A percentile compares a stretch with the other conserved stretches of the same genome.
Evolutionary conservation across 305 asterid genomes (phyloP).

Genomic region (Solanum hybrid): DNA sequence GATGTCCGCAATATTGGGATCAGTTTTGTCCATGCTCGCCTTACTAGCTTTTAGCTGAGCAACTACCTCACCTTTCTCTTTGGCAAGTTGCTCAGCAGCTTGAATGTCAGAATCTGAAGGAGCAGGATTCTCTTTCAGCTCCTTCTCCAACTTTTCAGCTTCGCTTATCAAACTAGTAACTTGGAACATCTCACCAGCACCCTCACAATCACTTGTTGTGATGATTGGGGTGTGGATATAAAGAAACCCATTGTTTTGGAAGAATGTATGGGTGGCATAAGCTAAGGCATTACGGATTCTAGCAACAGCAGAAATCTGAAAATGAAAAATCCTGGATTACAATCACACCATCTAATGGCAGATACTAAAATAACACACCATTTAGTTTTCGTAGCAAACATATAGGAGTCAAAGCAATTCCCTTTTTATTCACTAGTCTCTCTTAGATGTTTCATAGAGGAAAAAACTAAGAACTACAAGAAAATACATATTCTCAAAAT

Average conservation of each 20-base stretch:
- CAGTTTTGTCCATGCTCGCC: slow-evolving; percentile 48
- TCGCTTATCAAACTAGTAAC: slow-evolving; percentile 67
- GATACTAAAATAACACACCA: neutral
- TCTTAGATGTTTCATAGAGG: neutral
- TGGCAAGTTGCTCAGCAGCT: slow-evolving; percentile 51
- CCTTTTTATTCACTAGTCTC: neutral
- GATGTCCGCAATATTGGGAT: slow-evolving; percentile 48
- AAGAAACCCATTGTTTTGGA: slow-evolving; percentile 78
- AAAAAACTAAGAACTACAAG: neutral
- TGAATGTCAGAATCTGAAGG: slow-evolving; percentile 53
- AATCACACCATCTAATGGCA: neutral
- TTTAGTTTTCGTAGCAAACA: neutral
- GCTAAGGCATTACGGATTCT: slow-evolving; percentile 89
- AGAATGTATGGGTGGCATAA: slow-evolving; percentile 93
- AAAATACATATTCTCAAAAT: neutral
- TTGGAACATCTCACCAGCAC: slow-evolving; percentile 99
- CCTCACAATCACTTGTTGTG: slow-evolving; percentile 98
- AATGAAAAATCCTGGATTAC: neutral
- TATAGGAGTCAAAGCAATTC: neutral
- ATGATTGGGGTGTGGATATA: slow-evolving; percentile 89
- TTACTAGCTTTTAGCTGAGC: slow-evolving; percentile 58
- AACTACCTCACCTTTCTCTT: slow-evolving; percentile 76
- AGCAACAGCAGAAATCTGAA: slow-evolving; percentile 79
- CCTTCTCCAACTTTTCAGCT: slow-evolving; percentile 75
- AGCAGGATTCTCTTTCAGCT: slow-evolving; percentile 57